Conservation (phyloP, 495 filamentous ascomycete species). For the Talaromyces thailandensis region DNA sequence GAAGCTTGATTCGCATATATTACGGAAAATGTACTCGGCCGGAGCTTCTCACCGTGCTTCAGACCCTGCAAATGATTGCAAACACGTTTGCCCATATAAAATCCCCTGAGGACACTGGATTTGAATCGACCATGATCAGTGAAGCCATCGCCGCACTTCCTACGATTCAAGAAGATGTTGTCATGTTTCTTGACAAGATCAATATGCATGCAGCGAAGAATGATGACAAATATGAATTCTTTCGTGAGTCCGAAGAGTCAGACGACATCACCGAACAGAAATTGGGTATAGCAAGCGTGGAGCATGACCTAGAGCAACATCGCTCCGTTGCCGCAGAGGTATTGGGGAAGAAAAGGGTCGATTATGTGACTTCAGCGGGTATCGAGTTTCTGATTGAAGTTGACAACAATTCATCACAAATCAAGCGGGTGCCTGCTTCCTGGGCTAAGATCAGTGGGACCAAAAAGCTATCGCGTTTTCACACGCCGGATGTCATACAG, state of each 20-base stretch:
- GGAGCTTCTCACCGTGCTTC: conserved; percentile 77
- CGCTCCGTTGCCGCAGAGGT: conserved; percentile 60
- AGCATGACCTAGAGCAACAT: conserved; percentile 76
- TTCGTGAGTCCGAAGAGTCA: conserved; percentile 75
- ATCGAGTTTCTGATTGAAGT: conserved; percentile 96
- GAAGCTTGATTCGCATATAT: conserved; percentile 89
- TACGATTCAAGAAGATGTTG: conserved; percentile 59
- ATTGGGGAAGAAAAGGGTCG: conserved; percentile 57
- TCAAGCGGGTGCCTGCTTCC: conserved; percentile 82
- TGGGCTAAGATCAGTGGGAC: conserved; percentile 94
- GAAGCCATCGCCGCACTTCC: conserved; percentile 70
- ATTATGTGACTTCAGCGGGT: conserved; percentile 72
- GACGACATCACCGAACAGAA: conserved; percentile 82
- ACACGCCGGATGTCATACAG: conserved; percentile 80
- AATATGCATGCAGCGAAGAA: conserved; percentile 73
- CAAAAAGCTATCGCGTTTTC: conserved; percentile 86
- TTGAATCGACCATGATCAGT: conserved; percentile 61
- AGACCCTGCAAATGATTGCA: conserved; percentile 74
- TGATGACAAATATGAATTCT: conserved; percentile 92
- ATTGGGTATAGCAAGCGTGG: conserved; percentile 82
- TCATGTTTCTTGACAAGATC: conserved; percentile 71
- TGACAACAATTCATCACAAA: conserved; percentile 55
- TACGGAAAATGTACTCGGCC: conserved; percentile 91
- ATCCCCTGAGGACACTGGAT: conserved; percentile 58
- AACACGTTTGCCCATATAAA: conserved; percentile 62